Evolutionary conservation across 2,329 filamentous ascomycete species (phyloP).

Genomic region (Fusarium sulawesiense): DNA sequence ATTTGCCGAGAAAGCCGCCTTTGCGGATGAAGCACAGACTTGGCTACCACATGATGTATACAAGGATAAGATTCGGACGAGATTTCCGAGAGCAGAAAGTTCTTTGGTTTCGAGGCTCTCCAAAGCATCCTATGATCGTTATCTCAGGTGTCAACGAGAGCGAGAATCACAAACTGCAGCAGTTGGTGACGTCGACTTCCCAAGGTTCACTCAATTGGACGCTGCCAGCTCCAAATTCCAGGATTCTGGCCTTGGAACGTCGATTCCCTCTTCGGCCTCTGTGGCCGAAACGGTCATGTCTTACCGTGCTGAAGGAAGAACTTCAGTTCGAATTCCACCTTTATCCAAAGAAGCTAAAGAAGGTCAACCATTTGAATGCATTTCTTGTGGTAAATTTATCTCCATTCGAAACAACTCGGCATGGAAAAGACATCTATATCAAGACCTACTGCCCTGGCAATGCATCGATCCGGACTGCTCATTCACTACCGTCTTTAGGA

Average conservation of each 20-base stretch:
- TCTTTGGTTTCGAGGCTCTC: background rate
- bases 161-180: background rate
- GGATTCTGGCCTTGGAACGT: background rate
- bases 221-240: background rate
- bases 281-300: background rate
- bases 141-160: background rate
- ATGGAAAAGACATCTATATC: background rate
- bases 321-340: background rate
- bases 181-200: background rate
- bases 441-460: background rate
- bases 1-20: background rate
- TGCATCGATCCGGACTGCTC: background rate
- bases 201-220: background rate
- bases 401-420: background rate
- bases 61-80: background rate
- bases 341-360: background rate
- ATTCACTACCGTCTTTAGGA: background rate
- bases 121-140: background rate
- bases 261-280: background rate
- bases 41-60: background rate
- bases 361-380: background rate
- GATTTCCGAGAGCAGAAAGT: background rate
- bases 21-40: background rate
- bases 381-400: background rate
- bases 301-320: background rate